Base-by-base conservation (phyloP, 2,329 filamentous ascomycete genomes). In the Ophiostoma ulmi region DNA sequence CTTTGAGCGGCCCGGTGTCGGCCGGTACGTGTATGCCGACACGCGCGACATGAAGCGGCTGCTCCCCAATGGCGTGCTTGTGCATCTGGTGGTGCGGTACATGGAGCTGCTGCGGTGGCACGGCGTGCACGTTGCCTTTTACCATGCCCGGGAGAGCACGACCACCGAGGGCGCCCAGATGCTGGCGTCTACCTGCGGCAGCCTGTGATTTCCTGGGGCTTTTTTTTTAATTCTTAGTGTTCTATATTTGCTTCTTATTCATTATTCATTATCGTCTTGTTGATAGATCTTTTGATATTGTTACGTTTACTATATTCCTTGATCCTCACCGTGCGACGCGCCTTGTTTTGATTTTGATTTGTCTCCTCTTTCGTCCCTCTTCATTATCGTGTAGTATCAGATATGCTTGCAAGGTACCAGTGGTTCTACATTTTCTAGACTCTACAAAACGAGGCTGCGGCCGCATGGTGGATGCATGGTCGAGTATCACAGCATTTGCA, bases 51-150 rank as follows among this genome's bases (percentile, higher is more conserved):
- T 22, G 22, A 55, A 44, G 31, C 64, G 48, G 17, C 7, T 22
- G 10, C 41, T 72, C 58, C 39, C 71, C 38, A 72, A 72, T 48
- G 41, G 66, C 39, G 48, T 36, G 20, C 66, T 72, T 3, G 71
- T 72, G 44, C 69, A 65, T 20, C 67, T 72, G 7, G 66, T 70
- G 17, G 31, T 20, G n/a, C 69, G 58, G 26, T 72, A 72, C 63
- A 67, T 69, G 20, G 69, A 65, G 13, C 44, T 72, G 61, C 71
- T 72, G 48, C 69, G 71, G 5, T 31, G 58, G 39, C 61, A 70
- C 63, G 71, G 71, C 35, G 71, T 72, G 66, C 41, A 52, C n/a
- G 69, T 72, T 8, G 55, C 66, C 6, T 61, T 69, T 4, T 70
- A 52, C 31, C 66, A 66, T 7, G 69, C 65, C 10, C 22, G 20